Evolutionary conservation across 1,284 basidiomycete genomes (phyloP).

Genomic region (Pseudozyma thailandica): DNA sequence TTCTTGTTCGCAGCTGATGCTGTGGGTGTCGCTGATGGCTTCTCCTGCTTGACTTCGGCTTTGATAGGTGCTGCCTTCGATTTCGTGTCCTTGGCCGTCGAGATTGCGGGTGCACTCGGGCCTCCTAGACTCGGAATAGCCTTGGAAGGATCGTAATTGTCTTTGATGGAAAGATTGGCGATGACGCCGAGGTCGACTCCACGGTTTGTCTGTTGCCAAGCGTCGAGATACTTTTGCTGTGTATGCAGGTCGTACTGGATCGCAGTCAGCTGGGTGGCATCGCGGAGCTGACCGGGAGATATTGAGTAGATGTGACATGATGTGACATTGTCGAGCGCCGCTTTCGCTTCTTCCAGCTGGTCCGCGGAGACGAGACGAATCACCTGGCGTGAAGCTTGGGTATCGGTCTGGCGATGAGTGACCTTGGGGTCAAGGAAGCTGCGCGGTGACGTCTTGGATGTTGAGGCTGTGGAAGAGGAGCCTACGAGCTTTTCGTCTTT

Average conservation of each 20-base stretch:
- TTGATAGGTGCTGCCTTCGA: slow-evolving; percentile 9
- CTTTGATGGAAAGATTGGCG: slow-evolving; percentile 29
- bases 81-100: slow-evolving; percentile 18
- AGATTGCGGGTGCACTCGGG: slow-evolving; percentile 26
- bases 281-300: slow-evolving; percentile 36
- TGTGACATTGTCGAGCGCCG: slow-evolving; percentile 14
- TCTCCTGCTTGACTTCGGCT: slow-evolving; percentile 19
- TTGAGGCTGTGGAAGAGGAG: slow-evolving; percentile 15
- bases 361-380: slow-evolving; percentile 34
- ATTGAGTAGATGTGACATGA: slow-evolving; percentile 56
- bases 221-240: slow-evolving; percentile 43
- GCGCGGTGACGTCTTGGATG: slow-evolving; percentile 13
- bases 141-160: slow-evolving; percentile 42
- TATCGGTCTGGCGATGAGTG: slow-evolving; percentile 12
- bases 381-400: slow-evolving; percentile 13
- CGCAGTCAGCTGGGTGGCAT: slow-evolving; percentile 47
- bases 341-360: slow-evolving; percentile 37
- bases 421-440: slow-evolving; percentile 31
- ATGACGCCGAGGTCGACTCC: slow-evolving; percentile 52
- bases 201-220: slow-evolving; percentile 44
- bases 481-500: slow-evolving; percentile 16
- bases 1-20: slow-evolving; percentile 6
- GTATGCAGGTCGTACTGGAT: slow-evolving; percentile 53
- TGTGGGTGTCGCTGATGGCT: slow-evolving; percentile 12
- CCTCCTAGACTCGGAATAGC: slow-evolving; percentile 31